phyloP scores from a whole-genome alignment of 2,329 filamentous ascomycete species.

The Fusarium sp. region DNA sequence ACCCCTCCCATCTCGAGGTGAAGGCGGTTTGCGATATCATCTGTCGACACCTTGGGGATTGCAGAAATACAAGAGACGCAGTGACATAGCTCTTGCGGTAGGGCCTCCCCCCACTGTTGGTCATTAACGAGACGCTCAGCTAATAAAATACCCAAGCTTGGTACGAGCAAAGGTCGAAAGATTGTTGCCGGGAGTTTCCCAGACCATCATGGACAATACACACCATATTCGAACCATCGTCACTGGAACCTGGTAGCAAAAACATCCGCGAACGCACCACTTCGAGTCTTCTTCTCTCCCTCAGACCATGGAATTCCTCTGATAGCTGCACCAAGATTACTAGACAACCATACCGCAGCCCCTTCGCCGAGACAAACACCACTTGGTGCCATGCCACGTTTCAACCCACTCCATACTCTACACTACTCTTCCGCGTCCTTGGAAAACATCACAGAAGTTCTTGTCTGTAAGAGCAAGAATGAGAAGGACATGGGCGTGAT shows the following conservation, averaged over 20 bases:
- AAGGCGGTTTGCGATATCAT: neutral
- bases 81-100: slow-evolving; percentile 11
- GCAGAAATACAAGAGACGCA: slow-evolving; percentile 5
- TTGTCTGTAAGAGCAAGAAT: neutral
- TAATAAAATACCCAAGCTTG: neutral
- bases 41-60: neutral
- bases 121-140: too few relatives aligned
- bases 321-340: neutral
- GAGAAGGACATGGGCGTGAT: neutral
- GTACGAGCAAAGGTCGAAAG: neutral
- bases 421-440: neutral
- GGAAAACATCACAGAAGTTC: neutral
- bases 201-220: neutral
- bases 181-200: slow-evolving; percentile 1
- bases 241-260: neutral
- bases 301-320: neutral
- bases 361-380: neutral
- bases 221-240: neutral
- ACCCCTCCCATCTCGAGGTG: neutral
- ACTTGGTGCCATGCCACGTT: neutral
- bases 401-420: neutral
- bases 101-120: neutral
- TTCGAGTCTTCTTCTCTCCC: neutral
- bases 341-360: fast-evolving
- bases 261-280: neutral